Conservation (phyloP, 805 yeast species). For the Sungouiella thailandica region DNA sequence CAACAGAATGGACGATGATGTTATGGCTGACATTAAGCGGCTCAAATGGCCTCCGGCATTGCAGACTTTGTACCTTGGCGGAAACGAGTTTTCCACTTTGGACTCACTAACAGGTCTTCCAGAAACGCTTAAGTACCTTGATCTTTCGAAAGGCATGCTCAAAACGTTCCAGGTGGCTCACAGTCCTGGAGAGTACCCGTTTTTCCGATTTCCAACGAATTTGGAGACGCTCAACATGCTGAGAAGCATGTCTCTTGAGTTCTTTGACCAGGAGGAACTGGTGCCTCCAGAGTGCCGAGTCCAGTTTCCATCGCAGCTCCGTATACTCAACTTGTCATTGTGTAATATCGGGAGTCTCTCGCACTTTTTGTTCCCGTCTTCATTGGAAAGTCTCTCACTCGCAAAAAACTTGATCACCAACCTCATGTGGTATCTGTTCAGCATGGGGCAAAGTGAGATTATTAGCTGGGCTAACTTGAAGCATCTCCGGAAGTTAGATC, state of each 20-base stretch:
- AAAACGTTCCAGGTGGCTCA: conserved; percentile 9
- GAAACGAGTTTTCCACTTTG: conserved; percentile 19
- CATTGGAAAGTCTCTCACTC: conserved; percentile 18
- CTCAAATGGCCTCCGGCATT: conserved; percentile 22
- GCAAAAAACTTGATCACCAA: conserved; percentile 21
- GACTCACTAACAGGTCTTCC: conserved; percentile 17
- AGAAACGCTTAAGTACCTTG: conserved; percentile 17
- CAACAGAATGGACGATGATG: conserved; percentile 17
- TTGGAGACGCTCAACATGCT: conserved; percentile 19
- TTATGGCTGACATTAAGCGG: conserved; percentile 13
- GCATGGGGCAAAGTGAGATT: conserved; percentile 2
- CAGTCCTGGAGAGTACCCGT: conserved; percentile 11
- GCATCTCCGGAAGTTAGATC: conserved; percentile 18
- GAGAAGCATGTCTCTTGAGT: too few relatives aligned
- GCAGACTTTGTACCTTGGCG: conserved; percentile 18
- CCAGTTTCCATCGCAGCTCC: conserved; percentile 18
- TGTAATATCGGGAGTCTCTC: conserved; percentile 18
- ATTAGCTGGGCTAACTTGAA: conserved; percentile 22
- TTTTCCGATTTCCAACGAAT: conserved; percentile 25
- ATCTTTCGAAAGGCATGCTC: conserved; percentile 22
- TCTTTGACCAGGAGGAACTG: too few relatives aligned
- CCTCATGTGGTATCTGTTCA: conserved; percentile 16
- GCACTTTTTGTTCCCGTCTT: conserved; percentile 20
- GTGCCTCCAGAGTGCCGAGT: conserved; percentile 12
- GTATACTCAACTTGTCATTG: conserved; percentile 19